Evolutionary conservation across 2,329 filamentous ascomycete species (phyloP), one percentile per base, ranked within the genome.

Genomic region (Polychaeton citri): DNA sequence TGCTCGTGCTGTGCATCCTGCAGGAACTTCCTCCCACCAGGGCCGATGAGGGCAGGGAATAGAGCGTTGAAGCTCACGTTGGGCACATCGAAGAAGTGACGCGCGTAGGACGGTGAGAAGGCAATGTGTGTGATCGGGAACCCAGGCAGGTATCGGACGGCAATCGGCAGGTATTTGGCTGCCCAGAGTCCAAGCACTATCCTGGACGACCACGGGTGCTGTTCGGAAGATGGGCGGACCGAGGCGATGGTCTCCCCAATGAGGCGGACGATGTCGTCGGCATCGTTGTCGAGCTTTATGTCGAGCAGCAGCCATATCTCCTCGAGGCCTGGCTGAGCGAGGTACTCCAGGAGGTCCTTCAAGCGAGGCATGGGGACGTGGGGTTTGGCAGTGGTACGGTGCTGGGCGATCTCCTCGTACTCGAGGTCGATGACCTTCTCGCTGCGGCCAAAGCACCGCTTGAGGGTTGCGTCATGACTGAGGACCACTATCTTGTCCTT

Each of bases 131-230:
- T 69, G 31, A 80, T 61, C 1, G 71, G 66, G 51, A 74, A 81
- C 15, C 58, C 61, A 1, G 80, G 79, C 3, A 85, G 69, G 51
- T 79, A 65, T 26, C 68, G 58, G 34, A 66, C 63, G 47, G 74
- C 75, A 3, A 79, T 62, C 6, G 75, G 69, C 13, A 93, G 64
- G 59, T 79, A 87, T 49, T 74, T 74, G 1, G 81, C 76, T 34
- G 78, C 77, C 88, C 88, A 95, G 53, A 78, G 81, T 31, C 87
- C 88, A 1, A 94, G 64, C 0, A 92, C 64, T 34, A 95, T 68
- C 19, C 87, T 73, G 38, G 76, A 61, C 18, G 70, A 64, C 87
- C 88, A 95, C 4, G 74, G 71, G 6, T 38, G 40, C n/a, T 42
- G 36, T 6, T 34, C 19, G 9, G 59, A 39, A 44, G 64, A 44